These are phyloP conservation scores for Pichia exigua DNA, from an alignment of 805 yeast species.

Conservation along the genomic window DNA sequence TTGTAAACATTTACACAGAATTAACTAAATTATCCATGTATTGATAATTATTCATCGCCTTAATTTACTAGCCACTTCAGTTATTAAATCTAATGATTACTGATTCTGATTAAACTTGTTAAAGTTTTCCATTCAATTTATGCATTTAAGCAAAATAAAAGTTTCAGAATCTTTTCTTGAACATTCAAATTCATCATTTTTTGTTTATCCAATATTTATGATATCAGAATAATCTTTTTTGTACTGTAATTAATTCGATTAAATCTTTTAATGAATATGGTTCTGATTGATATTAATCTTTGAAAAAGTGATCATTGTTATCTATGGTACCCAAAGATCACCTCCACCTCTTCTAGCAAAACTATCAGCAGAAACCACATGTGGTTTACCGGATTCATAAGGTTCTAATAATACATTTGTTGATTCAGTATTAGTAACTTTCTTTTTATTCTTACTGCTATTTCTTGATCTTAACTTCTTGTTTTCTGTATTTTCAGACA, in stretches of 20 bases:
- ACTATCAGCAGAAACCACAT: constrained; percentile 23
- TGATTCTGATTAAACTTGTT: neutral
- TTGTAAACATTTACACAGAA: neutral
- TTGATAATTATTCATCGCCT: neutral
- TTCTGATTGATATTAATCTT: neutral
- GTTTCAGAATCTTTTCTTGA: no score
- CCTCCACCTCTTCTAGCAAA: constrained; percentile 60
- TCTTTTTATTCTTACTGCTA: neutral
- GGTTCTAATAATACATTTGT: neutral
- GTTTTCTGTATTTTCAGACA: neutral
- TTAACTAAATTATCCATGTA: neutral
- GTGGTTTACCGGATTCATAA: neutral
- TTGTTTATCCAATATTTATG: neutral
- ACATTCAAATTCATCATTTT: neutral
- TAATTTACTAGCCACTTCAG: no score
- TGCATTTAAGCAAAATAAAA: neutral
- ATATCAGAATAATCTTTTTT: neutral
- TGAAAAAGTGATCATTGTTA: neutral
- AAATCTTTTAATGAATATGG: neutral
- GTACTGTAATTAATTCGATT: neutral
- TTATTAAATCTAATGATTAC: neutral
- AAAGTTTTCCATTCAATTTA: neutral
- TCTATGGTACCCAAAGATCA: constrained; percentile 47
- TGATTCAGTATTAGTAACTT: neutral
- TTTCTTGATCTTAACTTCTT: neutral